These are phyloP conservation scores for Pestalotiopsis sp. DNA, from an alignment of 2,329 filamentous ascomycete species.

Conservation along the genomic window DNA sequence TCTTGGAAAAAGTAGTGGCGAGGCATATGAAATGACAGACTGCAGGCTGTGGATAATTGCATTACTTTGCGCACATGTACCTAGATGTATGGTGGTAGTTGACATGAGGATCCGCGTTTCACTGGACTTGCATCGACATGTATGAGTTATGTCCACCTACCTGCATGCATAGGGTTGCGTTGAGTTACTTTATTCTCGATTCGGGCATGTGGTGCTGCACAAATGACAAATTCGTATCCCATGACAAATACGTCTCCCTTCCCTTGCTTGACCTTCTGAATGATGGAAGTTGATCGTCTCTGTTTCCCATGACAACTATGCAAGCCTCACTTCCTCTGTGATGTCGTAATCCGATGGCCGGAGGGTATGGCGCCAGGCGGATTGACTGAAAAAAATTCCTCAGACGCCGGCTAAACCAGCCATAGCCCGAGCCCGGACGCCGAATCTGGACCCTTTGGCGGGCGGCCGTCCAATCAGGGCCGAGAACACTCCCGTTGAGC, in stretches of 20 bases:
- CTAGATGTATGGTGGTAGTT: slow-evolving; percentile 28
- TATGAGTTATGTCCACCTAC: background rate
- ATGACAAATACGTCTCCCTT: background rate
- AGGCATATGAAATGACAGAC: slow-evolving; percentile 11
- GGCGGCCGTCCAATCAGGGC: background rate
- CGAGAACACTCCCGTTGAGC: background rate
- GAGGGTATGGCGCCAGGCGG: background rate
- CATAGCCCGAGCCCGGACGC: background rate
- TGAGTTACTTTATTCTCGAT: background rate
- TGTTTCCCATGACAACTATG: background rate
- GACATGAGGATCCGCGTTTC: background rate
- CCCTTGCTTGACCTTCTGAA: background rate
- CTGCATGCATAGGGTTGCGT: background rate
- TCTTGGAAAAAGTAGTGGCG: slow-evolving; percentile 15
- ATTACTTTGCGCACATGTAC: slow-evolving; percentile 25
- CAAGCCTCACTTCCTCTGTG: background rate
- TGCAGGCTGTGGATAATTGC: background rate
- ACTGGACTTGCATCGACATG: background rate
- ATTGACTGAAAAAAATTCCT: slow-evolving; percentile 4
- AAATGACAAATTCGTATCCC: background rate
- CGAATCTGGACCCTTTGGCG: background rate
- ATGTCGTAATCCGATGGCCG: slow-evolving; percentile 9
- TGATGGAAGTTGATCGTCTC: background rate
- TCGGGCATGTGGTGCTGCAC: background rate
- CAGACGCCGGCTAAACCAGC: background rate